Conservation (phyloP, 345 rosid species). For the Turritis glabra region DNA sequence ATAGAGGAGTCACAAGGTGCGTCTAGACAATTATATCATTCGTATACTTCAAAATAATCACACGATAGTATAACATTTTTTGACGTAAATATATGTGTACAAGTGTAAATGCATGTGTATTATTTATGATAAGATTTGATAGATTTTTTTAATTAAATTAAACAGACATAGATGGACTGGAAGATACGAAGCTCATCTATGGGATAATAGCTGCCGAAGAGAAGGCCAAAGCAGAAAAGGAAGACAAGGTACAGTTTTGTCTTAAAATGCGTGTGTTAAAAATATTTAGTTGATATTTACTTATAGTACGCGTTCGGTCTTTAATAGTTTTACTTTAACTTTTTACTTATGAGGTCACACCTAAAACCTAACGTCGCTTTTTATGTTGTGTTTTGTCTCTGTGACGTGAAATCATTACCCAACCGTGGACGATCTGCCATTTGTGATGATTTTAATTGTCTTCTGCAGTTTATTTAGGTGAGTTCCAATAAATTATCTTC, state of each 20-base stretch:
- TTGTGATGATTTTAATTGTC: conserved; percentile 36
- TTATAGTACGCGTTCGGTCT: conserved; percentile 27
- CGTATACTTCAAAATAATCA: background rate
- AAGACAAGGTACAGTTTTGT: conserved; percentile 65
- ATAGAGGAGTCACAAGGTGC: conserved; percentile 89
- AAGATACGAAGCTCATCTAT: conserved; percentile 91
- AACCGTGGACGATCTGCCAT: conserved; percentile 48
- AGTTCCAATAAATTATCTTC: conserved; percentile 38
- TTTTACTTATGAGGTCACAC: conserved; percentile 7
- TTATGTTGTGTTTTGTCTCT: conserved; percentile 40
- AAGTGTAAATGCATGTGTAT: background rate
- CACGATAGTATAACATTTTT: background rate
- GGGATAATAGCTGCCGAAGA: conserved; percentile 94
- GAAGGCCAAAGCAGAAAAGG: conserved; percentile 95
- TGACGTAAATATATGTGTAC: background rate
- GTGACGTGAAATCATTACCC: conserved; percentile 58
- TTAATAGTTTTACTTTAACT: background rate
- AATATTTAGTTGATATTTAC: conserved; percentile 21
- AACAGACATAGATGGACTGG: conserved; percentile 91
- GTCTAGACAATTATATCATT: background rate
- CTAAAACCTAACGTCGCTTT: conserved; percentile 35
- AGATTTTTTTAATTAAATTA: background rate
- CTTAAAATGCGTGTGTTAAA: conserved; percentile 26
- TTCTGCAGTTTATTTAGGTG: conserved; percentile 83
- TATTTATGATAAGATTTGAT: background rate